A percentile compares a stretch with the other conserved stretches of the same genome.
These are phyloP conservation scores for Cyclotella cryptica DNA, from an alignment of 108 stramenopile species.

Conservation along the genomic window DNA sequence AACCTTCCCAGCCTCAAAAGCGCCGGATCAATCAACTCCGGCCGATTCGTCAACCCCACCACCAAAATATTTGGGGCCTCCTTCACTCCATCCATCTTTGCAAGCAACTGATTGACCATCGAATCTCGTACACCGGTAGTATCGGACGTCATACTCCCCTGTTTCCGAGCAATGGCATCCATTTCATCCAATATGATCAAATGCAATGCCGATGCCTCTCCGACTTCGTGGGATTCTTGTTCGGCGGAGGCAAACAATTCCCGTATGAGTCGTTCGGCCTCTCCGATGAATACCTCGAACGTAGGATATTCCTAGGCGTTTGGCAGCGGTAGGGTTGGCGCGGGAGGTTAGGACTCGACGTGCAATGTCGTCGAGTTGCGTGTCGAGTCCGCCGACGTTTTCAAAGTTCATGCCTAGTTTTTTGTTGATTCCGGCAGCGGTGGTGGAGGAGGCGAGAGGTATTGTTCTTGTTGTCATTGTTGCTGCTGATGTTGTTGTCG, in stretches of 20 bases:
- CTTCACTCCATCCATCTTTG: conserved; percentile 83
- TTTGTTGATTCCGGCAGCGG: conserved; percentile 50
- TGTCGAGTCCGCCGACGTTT: conserved; percentile 80
- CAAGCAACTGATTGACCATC: conserved; percentile 89
- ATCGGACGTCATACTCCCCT: conserved; percentile 77
- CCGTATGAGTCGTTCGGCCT: conserved; percentile 79
- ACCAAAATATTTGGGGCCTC: conserved; percentile 79
- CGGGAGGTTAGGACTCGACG: conserved; percentile 82
- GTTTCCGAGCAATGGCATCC: conserved; percentile 85
- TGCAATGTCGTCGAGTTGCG: conserved; percentile 81
- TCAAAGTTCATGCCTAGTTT: conserved; percentile 83
- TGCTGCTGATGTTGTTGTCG: too few species aligned
- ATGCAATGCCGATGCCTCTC: conserved; percentile 79
- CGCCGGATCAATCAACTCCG: conserved; percentile 86
- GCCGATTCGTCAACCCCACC: conserved; percentile 89
- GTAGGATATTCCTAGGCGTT: conserved; percentile 83
- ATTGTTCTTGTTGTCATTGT: neutral
- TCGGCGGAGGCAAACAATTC: conserved; percentile 77
- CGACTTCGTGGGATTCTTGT: conserved; percentile 65
- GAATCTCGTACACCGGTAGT: conserved; percentile 80
- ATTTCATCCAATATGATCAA: conserved; percentile 91
- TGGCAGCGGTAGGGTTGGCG: conserved; percentile 89
- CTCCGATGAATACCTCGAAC: conserved; percentile 87
- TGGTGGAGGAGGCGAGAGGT: neutral
- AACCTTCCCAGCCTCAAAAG: conserved; percentile 87